Evolutionary conservation across 176 grass and related monocot genomes (phyloP).

Genomic region (Cymbopogon citratus): DNA sequence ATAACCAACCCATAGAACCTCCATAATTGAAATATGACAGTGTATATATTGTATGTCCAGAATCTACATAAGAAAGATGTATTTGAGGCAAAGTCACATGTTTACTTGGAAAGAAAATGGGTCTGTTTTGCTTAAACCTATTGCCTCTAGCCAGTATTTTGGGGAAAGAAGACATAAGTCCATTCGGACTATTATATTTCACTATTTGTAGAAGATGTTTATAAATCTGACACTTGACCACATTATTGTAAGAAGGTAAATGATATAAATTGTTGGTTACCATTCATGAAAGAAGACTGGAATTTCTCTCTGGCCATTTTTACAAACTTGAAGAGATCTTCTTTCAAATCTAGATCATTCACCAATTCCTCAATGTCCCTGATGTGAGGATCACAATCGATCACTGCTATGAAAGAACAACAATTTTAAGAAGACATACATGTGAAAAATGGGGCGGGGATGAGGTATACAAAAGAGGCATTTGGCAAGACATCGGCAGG

Average conservation of each 20-base stretch:
- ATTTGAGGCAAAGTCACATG: not conserved
- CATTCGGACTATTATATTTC: not conserved
- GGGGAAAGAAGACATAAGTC: not conserved
- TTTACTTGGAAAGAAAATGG: not conserved
- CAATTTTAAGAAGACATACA: not conserved
- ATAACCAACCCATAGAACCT: not conserved
- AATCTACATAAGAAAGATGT: not conserved
- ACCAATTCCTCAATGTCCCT: constrained; percentile 47
- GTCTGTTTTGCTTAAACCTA: not conserved
- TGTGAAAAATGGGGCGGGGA: not conserved
- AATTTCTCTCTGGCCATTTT: constrained; percentile 62
- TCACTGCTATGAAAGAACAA: constrained; percentile 41
- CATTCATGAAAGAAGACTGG: constrained; percentile 41
- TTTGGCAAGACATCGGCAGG: not conserved
- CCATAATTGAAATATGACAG: not conserved
- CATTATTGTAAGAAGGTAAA: not conserved
- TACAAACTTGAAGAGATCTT: constrained; percentile 47
- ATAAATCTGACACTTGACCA: not conserved
- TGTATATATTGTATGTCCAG: not conserved
- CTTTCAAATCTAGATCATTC: constrained; percentile 50
- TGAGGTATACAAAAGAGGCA: not conserved
- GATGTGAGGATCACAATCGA: constrained; percentile 39
- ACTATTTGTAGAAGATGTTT: not conserved
- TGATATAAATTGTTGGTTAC: constrained; percentile 37
- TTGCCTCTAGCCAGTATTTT: not conserved